These are phyloP conservation scores for Candida easanensis DNA, from an alignment of 805 yeast species.

Conservation along the genomic window DNA sequence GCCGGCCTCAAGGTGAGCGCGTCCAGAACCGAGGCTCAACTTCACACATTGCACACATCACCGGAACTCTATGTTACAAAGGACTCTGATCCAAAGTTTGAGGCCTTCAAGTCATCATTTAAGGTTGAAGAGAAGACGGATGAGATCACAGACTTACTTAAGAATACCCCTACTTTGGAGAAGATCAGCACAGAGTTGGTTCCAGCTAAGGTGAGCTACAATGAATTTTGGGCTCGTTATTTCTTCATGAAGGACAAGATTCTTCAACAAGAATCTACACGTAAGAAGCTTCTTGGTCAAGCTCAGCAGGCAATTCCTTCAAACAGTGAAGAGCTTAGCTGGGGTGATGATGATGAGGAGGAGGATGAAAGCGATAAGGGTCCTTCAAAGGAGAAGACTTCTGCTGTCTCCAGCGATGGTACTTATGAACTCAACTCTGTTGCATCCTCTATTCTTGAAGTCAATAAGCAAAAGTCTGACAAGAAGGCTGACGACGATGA, in stretches of 20 bases:
- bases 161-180: constrained; percentile 19
- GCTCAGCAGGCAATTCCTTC: constrained; percentile 7
- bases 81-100: constrained; percentile 33
- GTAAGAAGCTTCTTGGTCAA: constrained; percentile 42
- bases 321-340: constrained; percentile 12
- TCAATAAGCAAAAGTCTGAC: constrained; percentile 17
- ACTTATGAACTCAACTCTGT: constrained; percentile 40
- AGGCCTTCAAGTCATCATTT: constrained; percentile 36
- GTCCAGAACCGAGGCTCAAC: constrained; percentile 61
- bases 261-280: constrained; percentile 51
- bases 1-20: constrained; percentile 37
- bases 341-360: constrained; percentile 22
- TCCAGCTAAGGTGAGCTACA: constrained; percentile 57
- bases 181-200: constrained; percentile 61
- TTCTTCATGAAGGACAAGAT: constrained; percentile 44
- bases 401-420: constrained; percentile 35
- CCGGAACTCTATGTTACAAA: constrained; percentile 28
- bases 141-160: constrained; percentile 47
- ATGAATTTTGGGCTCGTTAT: constrained; percentile 74
- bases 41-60: constrained; percentile 51
- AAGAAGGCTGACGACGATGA: constrained; percentile 8
- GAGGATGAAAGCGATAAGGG: constrained; percentile 14
- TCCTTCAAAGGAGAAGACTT: constrained; percentile 1
- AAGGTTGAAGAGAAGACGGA: constrained; percentile 46
- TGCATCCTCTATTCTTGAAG: constrained; percentile 34